Percentiles rank a stretch among this genome's conserved stretches.
These are phyloP conservation scores for Globisporangium cederbergense DNA, from an alignment of 352 stramenopile genomes.

Conservation along the genomic window DNA sequence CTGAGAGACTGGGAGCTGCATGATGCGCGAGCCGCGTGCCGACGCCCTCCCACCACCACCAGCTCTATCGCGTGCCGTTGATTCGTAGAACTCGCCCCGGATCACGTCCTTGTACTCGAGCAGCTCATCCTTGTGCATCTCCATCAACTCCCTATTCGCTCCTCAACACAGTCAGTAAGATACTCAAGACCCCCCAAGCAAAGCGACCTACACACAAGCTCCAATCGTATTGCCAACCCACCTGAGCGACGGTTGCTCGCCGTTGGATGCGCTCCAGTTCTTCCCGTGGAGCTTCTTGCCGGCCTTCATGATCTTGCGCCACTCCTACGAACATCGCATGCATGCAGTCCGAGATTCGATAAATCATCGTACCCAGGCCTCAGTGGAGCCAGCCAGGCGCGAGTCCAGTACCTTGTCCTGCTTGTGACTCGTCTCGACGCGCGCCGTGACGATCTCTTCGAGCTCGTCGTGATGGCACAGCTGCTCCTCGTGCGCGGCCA, in stretches of 20 bases:
- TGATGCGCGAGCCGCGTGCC: slow-evolving; percentile 7
- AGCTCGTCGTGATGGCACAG: slow-evolving; percentile 61
- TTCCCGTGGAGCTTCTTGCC: slow-evolving; percentile 61
- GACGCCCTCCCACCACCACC: background rate
- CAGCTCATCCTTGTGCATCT: slow-evolving; percentile 70
- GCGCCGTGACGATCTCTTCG: slow-evolving; percentile 57
- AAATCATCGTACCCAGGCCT: too few species aligned
- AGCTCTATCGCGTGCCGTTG: background rate
- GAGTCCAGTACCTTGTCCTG: slow-evolving; percentile 35
- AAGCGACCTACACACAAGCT: too few species aligned
- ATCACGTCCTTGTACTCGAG: slow-evolving; percentile 49
- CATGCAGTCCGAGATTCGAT: too few species aligned
- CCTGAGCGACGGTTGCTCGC: slow-evolving; percentile 41
- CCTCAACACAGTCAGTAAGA: background rate
- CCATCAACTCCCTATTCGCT: slow-evolving; percentile 52
- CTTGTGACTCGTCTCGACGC: slow-evolving; percentile 40
- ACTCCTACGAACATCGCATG: slow-evolving; percentile 35
- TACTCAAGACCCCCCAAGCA: background rate
- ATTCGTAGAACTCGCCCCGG: slow-evolving; percentile 4
- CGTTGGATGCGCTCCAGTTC: slow-evolving; percentile 39
- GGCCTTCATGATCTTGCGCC: slow-evolving; percentile 59
- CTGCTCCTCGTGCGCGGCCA: slow-evolving; percentile 51
- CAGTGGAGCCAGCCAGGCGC: background rate
- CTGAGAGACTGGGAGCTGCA: slow-evolving; percentile 20
- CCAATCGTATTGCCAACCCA: slow-evolving; percentile 6